phyloP scores from a whole-genome alignment of 371 early-diverging fungal species.

The Conidiobolus coronatus region DNA sequence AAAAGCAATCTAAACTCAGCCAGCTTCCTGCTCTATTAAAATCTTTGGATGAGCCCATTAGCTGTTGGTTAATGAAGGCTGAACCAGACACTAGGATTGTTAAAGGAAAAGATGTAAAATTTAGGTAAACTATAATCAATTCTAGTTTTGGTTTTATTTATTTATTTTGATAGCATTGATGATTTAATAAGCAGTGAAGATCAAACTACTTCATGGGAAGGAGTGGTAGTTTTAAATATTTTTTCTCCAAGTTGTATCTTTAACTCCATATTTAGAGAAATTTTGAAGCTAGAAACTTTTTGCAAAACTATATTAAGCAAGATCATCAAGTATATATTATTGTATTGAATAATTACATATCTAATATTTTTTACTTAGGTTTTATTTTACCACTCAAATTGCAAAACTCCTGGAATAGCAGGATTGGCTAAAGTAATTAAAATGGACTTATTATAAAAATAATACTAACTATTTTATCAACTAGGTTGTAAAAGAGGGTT shows the following conservation, averaged over 20 bases:
- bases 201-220: conserved; percentile 31
- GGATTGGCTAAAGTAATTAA: conserved; percentile 14
- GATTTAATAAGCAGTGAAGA: conserved; percentile 19
- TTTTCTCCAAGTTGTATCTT: neutral
- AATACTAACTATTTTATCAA: conserved; percentile 6
- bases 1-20: too few species aligned
- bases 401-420: conserved; percentile 40
- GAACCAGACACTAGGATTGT: conserved; percentile 40
- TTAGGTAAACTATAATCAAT: conserved; percentile 10
- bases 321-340: conserved; percentile 22
- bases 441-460: neutral
- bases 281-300: conserved; percentile 40
- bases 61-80: conserved; percentile 47
- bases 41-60: too few species aligned
- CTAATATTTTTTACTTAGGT: conserved; percentile 3
- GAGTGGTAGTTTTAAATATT: conserved; percentile 20
- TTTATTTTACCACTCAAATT: conserved; percentile 50
- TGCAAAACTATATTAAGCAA: conserved; percentile 31
- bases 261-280: conserved; percentile 15
- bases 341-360: neutral
- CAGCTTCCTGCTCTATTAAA: too few species aligned
- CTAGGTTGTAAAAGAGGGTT: conserved; percentile 24
- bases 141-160: neutral
- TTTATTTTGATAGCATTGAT: conserved; percentile 16
- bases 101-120: conserved; percentile 32